These are phyloP conservation scores for Acanthamoeba royreba DNA, from an alignment of 208 protist genomes.

Conservation along the genomic window DNA sequence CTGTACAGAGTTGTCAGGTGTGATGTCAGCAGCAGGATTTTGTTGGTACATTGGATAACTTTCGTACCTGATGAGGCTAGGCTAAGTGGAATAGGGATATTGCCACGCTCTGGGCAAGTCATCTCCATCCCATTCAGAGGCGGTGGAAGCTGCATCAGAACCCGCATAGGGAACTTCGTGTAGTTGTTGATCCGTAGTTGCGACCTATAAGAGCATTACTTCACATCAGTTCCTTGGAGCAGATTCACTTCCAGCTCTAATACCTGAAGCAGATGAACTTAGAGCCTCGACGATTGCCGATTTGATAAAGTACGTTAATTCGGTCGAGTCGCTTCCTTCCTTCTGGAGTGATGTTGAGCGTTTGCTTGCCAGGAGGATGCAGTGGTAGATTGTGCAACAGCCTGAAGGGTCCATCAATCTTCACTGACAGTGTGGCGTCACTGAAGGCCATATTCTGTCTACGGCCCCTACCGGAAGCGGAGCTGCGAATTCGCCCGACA, in stretches of 20 bases:
- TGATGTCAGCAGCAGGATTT: too few species aligned
- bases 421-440: neutral
- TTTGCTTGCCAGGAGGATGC: neutral
- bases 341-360: neutral
- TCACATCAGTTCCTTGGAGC: too few species aligned
- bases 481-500: neutral
- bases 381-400: neutral
- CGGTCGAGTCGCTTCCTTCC: neutral
- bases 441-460: neutral
- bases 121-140: neutral
- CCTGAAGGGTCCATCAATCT: neutral
- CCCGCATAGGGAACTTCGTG: neutral
- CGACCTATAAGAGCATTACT: neutral
- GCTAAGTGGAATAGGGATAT: neutral
- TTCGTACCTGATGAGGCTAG: neutral
- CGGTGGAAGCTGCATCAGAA: neutral
- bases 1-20: too few species aligned
- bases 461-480: neutral
- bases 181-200: neutral
- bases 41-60: too few species aligned
- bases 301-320: neutral
- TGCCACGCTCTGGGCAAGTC: neutral
- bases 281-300: neutral
- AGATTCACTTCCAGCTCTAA: neutral
- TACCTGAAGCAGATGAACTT: neutral